Base-by-base conservation (phyloP, 352 stramenopile species). In the Globisporangium nagaii region DNA sequence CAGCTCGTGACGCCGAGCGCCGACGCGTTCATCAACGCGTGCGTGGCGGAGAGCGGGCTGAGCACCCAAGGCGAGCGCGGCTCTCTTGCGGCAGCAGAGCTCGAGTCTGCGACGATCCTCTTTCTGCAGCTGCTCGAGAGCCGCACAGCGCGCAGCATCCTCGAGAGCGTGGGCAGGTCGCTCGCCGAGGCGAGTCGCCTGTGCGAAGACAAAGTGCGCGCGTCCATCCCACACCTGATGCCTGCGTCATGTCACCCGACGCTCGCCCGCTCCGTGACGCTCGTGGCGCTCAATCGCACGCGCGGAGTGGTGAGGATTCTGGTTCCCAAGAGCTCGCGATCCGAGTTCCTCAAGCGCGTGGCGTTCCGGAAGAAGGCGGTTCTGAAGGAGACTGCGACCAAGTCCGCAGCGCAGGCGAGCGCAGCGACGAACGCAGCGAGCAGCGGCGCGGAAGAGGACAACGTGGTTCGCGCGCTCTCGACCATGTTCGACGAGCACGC, bases 341-440 rank as follows among this genome's bases (percentile, higher is more conserved):
- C 69, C 0, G 67, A 75, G 43, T 88, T 88, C 46, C 46, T 70
- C 3, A 83, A 85, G 51, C 71, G 72, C 2, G 36, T 85, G 8
- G 58, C 56, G 0, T 53, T 68, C 31, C 65, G 70, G 6, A 75
- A 75, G 39, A 78, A 79, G 42, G 63, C 41, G 10, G 60, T 83
- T 10, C 27, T 81, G 30, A 84, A 84, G 42, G 62, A 79, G 25
- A 36, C 58, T 0, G 42, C 44, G 4, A 46, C 42, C 3, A 54
- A 42, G 24, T 47, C 53, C 11, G 34, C 25, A 5, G 20, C 15
- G 15, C 13, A 22, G 15, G 53, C 51, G 9, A 48, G 44, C 4
- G 28, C 24, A 27, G 56, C 53, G 5, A 27, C 56, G 6, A 41
- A 28, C 13, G 17, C 42, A 41, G 28, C 52, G 13, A 32, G 20